Evolutionary conservation across 1,284 basidiomycete species (phyloP).

Genomic region (Cerrena zonata): DNA sequence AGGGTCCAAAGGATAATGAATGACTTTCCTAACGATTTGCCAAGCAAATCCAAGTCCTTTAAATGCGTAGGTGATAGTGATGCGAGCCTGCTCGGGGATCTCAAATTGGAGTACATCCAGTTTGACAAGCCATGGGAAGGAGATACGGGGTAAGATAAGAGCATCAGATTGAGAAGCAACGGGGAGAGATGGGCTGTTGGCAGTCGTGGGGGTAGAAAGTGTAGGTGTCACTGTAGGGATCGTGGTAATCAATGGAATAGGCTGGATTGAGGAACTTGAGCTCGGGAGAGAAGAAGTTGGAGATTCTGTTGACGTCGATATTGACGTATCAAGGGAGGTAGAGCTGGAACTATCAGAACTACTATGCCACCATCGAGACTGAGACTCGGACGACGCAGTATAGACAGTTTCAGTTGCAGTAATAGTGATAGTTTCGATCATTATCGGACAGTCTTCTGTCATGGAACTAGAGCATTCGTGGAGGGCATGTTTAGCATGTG

Average conservation of each 20-base stretch:
- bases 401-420: conserved; percentile 15
- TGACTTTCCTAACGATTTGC: conserved; percentile 23
- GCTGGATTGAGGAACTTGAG: background rate
- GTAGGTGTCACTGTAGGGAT: conserved; percentile 6
- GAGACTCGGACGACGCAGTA: conserved; percentile 6
- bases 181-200: conserved; percentile 1
- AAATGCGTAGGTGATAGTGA: conserved; percentile 19
- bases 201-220: background rate
- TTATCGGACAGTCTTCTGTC: background rate
- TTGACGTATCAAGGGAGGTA: background rate
- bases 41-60: conserved; percentile 25
- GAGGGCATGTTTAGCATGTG: conserved; percentile 30
- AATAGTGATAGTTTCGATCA: conserved; percentile 19
- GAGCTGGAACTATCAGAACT: background rate
- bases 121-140: conserved; percentile 18
- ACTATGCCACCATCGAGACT: conserved; percentile 8
- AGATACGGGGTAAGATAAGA: conserved; percentile 3
- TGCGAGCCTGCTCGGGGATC: conserved; percentile 18
- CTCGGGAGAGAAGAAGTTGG: background rate
- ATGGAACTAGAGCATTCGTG: conserved; percentile 19
- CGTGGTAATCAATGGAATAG: background rate
- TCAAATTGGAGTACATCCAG: conserved; percentile 21
- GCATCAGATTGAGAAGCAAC: background rate
- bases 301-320: background rate
- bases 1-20: conserved; percentile 31